Conservation (phyloP, 495 filamentous ascomycete species). For the Neurospora hispaniola region DNA sequence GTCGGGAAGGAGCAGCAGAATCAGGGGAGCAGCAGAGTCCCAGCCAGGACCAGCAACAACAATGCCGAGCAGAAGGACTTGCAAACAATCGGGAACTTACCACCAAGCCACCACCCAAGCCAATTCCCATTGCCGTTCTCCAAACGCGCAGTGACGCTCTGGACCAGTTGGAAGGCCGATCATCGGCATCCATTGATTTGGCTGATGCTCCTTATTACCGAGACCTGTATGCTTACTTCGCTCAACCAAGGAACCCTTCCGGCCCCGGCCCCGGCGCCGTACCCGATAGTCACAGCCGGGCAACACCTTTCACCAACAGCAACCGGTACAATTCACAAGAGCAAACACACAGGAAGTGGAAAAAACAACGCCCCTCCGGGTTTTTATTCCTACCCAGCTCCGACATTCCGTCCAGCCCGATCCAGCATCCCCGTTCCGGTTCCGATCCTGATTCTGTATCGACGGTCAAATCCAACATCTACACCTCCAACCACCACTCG, state of each 20-base stretch:
- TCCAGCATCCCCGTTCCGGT: background rate
- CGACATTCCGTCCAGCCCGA: background rate
- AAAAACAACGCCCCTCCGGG: background rate
- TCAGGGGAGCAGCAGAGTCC: background rate
- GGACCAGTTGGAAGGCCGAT: background rate
- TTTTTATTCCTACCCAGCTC: background rate
- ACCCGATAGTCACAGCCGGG: background rate
- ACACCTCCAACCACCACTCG: background rate
- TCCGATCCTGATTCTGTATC: background rate
- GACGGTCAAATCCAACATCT: background rate
- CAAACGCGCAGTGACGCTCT: background rate
- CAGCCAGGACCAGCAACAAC: background rate
- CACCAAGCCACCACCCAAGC: background rate
- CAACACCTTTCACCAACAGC: background rate
- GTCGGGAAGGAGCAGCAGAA: background rate
- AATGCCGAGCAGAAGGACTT: background rate
- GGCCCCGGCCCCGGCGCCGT: background rate
- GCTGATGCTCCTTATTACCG: background rate
- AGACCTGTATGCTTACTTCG: background rate
- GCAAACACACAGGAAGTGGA: background rate
- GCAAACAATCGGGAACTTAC: background rate
- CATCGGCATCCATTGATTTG: background rate
- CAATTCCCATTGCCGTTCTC: background rate
- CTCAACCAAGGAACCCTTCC: background rate
- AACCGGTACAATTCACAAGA: background rate